These are phyloP conservation scores for Lactifluus pinguis DNA, from an alignment of 768 basidiomycete genomes.

Conservation along the genomic window DNA sequence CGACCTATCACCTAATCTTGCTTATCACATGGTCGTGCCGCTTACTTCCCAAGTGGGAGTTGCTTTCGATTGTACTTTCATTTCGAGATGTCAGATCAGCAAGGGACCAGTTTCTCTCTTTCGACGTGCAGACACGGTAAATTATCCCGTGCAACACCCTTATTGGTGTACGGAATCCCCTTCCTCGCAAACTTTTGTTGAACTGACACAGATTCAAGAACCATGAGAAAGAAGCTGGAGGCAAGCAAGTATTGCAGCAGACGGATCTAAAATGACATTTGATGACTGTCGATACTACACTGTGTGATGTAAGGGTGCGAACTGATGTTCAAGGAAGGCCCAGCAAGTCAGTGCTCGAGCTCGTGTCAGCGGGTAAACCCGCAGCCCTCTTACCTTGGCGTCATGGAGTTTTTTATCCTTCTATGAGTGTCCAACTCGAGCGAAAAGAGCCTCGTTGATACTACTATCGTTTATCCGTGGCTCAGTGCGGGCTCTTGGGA, in stretches of 20 bases:
- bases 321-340: conserved; percentile 56
- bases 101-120: no score
- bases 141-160: background rate
- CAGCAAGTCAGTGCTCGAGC: conserved; percentile 19
- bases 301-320: conserved; percentile 77
- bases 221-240: no score
- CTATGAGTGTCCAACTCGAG: background rate
- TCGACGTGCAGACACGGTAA: no score
- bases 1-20: conserved; percentile 4
- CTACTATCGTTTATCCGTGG: background rate
- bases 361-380: no score
- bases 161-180: background rate
- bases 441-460: background rate
- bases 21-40: no score
- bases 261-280: conserved; percentile 75
- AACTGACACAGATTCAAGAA: no score
- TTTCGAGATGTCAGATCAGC: no score
- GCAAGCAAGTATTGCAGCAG: conserved; percentile 38
- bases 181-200: no score
- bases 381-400: background rate
- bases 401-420: background rate
- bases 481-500: background rate
- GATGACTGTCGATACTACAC: conserved; percentile 81
- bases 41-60: no score
- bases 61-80: no score